Percentiles rank a stretch among this genome's conserved stretches.
Conservation (phyloP, 1,139 yeast genomes). For the Nakaseomyces kungkrabaensis region DNA sequence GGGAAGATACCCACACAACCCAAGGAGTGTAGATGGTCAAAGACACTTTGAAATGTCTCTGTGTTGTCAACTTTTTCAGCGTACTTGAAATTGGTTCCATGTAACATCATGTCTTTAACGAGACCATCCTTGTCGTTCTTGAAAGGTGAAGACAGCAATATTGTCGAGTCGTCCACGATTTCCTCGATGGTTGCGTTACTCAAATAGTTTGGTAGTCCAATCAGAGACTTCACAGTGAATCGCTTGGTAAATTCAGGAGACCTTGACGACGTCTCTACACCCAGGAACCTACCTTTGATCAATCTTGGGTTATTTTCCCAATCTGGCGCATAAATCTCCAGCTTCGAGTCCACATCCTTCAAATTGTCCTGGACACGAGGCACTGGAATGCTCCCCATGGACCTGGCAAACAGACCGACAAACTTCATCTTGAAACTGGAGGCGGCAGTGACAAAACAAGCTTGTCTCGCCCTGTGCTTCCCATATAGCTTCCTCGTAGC, state of each 20-base stretch:
- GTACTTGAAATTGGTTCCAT: slow-evolving; percentile 44
- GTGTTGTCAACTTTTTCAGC: slow-evolving; percentile 61
- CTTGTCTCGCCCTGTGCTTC: slow-evolving; percentile 32
- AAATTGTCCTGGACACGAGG: slow-evolving; percentile 64
- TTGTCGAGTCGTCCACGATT: slow-evolving; percentile 43
- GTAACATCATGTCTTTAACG: slow-evolving; percentile 33
- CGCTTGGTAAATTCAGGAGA: slow-evolving; percentile 32
- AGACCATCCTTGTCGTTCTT: slow-evolving; percentile 24
- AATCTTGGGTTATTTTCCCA: slow-evolving; percentile 30
- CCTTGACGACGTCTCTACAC: slow-evolving; percentile 5
- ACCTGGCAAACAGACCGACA: slow-evolving; percentile 47
- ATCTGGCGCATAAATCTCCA: slow-evolving; percentile 37
- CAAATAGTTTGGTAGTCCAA: slow-evolving; percentile 51
- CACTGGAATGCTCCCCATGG: slow-evolving; percentile 61
- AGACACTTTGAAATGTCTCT: slow-evolving; percentile 51
- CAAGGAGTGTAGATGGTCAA: slow-evolving; percentile 46
- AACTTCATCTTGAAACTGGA: slow-evolving; percentile 44
- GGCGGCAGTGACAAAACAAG: slow-evolving; percentile 55
- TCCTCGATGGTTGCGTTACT: slow-evolving; percentile 50
- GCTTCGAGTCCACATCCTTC: slow-evolving; percentile 32
- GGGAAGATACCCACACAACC: slow-evolving; percentile 63
- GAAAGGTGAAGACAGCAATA: slow-evolving; percentile 43
- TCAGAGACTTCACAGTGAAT: slow-evolving; percentile 41
- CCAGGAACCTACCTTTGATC: slow-evolving; percentile 17
- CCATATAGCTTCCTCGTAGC: slow-evolving; percentile 34